These are phyloP conservation scores for Plasmodium knowlesi DNA, from an alignment of 169 alveolate genomes.

Conservation along the genomic window DNA sequence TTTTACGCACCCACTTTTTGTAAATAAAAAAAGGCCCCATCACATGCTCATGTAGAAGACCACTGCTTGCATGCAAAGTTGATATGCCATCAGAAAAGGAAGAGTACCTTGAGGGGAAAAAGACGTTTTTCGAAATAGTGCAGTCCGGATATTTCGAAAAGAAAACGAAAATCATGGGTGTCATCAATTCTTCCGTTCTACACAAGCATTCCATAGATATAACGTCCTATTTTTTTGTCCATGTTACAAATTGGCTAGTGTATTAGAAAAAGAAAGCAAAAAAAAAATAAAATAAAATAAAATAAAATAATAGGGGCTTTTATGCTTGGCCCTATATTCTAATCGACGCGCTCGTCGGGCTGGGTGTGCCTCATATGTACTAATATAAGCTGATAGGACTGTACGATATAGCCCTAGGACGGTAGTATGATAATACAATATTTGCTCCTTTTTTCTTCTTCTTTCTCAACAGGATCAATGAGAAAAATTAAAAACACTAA, in stretches of 20 bases:
- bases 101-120: not conserved
- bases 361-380: not conserved
- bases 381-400: not conserved
- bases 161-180: not conserved
- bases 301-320: not conserved
- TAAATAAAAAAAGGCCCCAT: not conserved
- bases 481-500: not conserved
- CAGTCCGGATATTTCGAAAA: not conserved
- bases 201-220: not conserved
- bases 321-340: not conserved
- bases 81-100: not conserved
- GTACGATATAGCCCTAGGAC: not conserved
- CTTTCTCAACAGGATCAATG: not conserved
- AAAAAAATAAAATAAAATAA: no score
- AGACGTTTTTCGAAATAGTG: not conserved
- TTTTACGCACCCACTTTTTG: not conserved
- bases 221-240: not conserved
- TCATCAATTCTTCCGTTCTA: not conserved
- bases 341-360: not conserved
- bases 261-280: not conserved
- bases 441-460: not conserved
- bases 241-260: not conserved
- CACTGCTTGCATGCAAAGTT: not conserved
- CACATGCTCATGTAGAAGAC: not conserved
- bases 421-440: no score